Base-by-base conservation (phyloP, 441 rosid genomes). In the Kokia cookei region DNA sequence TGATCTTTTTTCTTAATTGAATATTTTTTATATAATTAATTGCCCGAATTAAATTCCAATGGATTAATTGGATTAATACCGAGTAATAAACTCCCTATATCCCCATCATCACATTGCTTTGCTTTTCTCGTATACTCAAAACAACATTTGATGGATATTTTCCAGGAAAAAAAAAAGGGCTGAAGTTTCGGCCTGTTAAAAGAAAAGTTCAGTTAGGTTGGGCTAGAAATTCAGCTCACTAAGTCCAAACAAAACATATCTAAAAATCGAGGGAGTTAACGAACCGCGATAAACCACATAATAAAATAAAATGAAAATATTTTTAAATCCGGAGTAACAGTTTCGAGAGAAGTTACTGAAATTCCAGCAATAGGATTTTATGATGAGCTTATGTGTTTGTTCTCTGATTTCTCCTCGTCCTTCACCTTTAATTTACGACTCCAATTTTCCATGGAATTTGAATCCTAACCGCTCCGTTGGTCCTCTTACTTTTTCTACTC, bases 341-440 rank as follows among this genome's bases (percentile, higher is more conserved):
- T 55, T 53, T 48, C 3, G 27, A 0, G 15, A 45, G 57, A 64
- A 22, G 32, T 6, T 1, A 32, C 72, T 29, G 53, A 24, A 71
- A 43, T 71, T 71, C 8, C 22, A 60, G 45, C 22, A 2, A 17
- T 14, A 69, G 51, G n/a, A 29, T 17, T 77, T 74, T 69, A 78
- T 58, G 73, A 91, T 84, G 97, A 84, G 84, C 75, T 79, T 78
- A 27, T 79, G 82, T 76, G 66, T 51, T 64, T 76, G 79, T 65
- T 85, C 88, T 72, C 73, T 76, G 17, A 32, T 75, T 59, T 73
- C 69, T 53, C 83, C 40, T 6, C 8, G 40, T 37, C 40, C 87
- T n/a, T 70, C 78, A 1, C 76, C 75, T 68, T 71, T 66, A 32
- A 54, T 72, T 76, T 74, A 55, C 77, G 74, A 78, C 1, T 63